Evolutionary conservation across 169 alveolate species (phyloP).

Genomic region (Plasmodium gonderi): DNA sequence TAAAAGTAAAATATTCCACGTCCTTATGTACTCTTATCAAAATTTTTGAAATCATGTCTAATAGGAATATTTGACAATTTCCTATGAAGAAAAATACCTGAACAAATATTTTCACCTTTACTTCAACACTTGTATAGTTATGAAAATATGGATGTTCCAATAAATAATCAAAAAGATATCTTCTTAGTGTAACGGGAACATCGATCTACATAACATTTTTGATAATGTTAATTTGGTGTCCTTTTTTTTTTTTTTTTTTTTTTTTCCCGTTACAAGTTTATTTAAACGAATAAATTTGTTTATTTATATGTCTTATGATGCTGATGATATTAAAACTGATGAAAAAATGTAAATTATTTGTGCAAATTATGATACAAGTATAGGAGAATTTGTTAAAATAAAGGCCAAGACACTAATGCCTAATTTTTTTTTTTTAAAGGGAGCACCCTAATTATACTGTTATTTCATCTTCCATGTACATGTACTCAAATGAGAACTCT

Average conservation of each 20-base stretch:
- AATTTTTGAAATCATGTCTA: background rate
- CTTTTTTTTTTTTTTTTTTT: no score
- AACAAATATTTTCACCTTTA: no score
- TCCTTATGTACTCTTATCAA: background rate
- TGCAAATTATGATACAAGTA: background rate
- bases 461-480: conserved; percentile 66
- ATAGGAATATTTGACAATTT: background rate
- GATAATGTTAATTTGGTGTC: background rate
- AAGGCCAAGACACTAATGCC: background rate
- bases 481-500: conserved; percentile 53
- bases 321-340: background rate
- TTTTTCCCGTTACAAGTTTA: background rate
- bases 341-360: background rate
- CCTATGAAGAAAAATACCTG: background rate
- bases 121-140: no score
- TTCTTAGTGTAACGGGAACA: background rate
- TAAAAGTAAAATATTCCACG: background rate
- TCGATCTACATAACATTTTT: background rate
- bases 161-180: background rate
- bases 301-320: background rate
- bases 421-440: background rate
- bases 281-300: background rate
- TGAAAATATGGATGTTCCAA: no score
- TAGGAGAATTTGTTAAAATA: background rate
- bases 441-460: conserved; percentile 2